These are phyloP conservation scores for Aspergillus costaricaensis DNA, from an alignment of 2,329 filamentous ascomycete genomes.

Conservation along the genomic window DNA sequence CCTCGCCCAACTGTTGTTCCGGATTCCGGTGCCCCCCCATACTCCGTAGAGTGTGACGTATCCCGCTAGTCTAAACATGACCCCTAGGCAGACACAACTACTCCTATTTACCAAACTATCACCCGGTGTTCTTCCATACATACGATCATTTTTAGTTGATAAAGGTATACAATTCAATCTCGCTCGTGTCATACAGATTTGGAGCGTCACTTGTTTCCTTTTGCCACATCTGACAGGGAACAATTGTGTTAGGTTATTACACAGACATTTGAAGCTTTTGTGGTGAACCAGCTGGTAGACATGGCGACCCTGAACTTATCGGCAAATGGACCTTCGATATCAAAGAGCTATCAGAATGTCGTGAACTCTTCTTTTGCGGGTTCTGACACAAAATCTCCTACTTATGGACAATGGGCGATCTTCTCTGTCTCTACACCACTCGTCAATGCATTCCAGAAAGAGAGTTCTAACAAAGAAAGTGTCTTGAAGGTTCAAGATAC, in stretches of 20 bases:
- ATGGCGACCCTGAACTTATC: slow-evolving; percentile 84
- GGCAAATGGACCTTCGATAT: slow-evolving; percentile 76
- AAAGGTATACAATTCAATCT: neutral
- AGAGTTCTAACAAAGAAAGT: slow-evolving; percentile 83
- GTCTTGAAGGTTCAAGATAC: slow-evolving; percentile 91
- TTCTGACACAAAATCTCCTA: slow-evolving; percentile 68
- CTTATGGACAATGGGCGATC: slow-evolving; percentile 88
- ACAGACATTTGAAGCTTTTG: neutral
- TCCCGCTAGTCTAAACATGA: neutral
- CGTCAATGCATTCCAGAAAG: slow-evolving; percentile 85
- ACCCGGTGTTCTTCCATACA: neutral
- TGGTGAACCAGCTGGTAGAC: slow-evolving; percentile 5
- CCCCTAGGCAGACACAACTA: neutral
- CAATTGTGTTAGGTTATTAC: too few relatives aligned
- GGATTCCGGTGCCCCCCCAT: neutral
- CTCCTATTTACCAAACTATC: neutral
- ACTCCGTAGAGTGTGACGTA: slow-evolving; percentile 5
- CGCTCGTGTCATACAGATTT: neutral
- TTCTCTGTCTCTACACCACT: slow-evolving; percentile 92
- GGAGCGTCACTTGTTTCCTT: neutral
- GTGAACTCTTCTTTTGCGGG: slow-evolving; percentile 62
- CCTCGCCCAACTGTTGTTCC: neutral
- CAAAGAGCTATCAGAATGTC: slow-evolving; percentile 71
- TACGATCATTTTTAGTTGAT: neutral
- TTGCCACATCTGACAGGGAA: neutral